Base-by-base conservation (phyloP, 441 rosid species). In the Syzygium syzygioides region DNA sequence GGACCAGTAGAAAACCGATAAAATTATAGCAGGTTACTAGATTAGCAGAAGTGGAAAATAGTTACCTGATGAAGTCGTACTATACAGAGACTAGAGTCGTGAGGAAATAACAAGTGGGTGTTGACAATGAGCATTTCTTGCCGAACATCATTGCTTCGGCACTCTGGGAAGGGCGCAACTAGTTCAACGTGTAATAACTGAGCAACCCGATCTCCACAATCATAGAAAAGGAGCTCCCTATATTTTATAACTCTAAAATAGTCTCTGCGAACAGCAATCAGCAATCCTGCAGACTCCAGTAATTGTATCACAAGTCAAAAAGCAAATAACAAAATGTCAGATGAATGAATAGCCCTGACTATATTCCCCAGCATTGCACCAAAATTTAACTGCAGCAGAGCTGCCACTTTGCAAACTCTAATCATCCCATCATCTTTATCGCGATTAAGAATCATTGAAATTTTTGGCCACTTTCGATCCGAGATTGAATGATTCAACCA, bases 91-190 rank as follows among this genome's bases (percentile, higher is more conserved):
- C 95, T 97, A 17, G 98, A 93, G 92, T 97, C 94, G 85, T 97
- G 99, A 87, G 99, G 99, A 91, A 97, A 97, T 62, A 97, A 86
- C 94, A 97, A 93, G 92, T 97, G 99, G 87, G 99, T 97, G 88
- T 96, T 97, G 30, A 97, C 98, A 50, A 97, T 94, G 90, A 97
- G 92, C 87, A 97, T 94, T 92, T 97, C 93, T 90, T 94, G 98
- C 87, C 92, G 89, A 76, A 94, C 90, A 85, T 95, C 96, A 19
- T 89, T 90, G 53, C 90, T 93, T 55, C 79, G 90, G 87, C 90
- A 90, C 85, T 91, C 94, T 60, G 96, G 93, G 90, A 90, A 92
- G 32, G 97, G 95, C 76, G 92, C 85, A 89, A 88, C 91, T 89
- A 96, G 91, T 93, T 95, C 97, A 57, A 97, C 97, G 32, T 97